A percentile compares a stretch with the other conserved stretches of the same genome.
Conservation (phyloP, 1,284 basidiomycete genomes). For the Inonotus obliquus region DNA sequence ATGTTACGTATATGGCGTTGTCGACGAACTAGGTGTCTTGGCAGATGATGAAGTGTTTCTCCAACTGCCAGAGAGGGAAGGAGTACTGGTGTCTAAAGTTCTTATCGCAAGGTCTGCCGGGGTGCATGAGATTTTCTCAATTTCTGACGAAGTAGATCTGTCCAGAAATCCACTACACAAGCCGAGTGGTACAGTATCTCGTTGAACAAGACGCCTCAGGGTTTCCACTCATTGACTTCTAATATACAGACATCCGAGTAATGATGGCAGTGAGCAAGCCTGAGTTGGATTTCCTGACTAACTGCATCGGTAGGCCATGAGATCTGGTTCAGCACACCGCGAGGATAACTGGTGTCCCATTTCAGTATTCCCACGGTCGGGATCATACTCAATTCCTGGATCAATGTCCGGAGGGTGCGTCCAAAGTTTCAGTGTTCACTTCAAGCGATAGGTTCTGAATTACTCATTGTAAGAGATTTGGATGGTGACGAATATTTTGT, state of each 20-base stretch:
- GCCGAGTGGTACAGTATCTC: conserved; percentile 17
- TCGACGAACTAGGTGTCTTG: conserved; percentile 23
- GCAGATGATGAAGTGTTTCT: conserved; percentile 26
- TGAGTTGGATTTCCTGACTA: conserved; percentile 20
- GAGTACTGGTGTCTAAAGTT: conserved; percentile 21
- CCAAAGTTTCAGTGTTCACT: no score
- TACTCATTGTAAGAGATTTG: no score
- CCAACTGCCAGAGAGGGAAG: conserved; percentile 22
- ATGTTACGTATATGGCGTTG: conserved; percentile 24
- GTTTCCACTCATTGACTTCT: neutral
- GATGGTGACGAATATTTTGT: conserved; percentile 27
- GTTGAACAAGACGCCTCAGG: neutral
- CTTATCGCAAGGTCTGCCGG: conserved; percentile 19
- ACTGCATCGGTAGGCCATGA: conserved; percentile 25
- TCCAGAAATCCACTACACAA: conserved; percentile 23
- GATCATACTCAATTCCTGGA: conserved; percentile 23
- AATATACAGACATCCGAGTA: conserved; percentile 23
- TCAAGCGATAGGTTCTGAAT: no score
- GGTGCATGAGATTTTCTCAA: no score
- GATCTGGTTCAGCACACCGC: neutral
- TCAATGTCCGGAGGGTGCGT: conserved; percentile 27
- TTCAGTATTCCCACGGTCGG: conserved; percentile 24
- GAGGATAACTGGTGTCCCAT: neutral
- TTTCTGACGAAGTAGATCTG: no score
- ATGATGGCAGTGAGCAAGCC: conserved; percentile 24